Percentiles rank a stretch among this genome's conserved stretches.
Evolutionary conservation across 352 stramenopile genomes (phyloP).

Genomic region (Phytophthora lateralis): DNA sequence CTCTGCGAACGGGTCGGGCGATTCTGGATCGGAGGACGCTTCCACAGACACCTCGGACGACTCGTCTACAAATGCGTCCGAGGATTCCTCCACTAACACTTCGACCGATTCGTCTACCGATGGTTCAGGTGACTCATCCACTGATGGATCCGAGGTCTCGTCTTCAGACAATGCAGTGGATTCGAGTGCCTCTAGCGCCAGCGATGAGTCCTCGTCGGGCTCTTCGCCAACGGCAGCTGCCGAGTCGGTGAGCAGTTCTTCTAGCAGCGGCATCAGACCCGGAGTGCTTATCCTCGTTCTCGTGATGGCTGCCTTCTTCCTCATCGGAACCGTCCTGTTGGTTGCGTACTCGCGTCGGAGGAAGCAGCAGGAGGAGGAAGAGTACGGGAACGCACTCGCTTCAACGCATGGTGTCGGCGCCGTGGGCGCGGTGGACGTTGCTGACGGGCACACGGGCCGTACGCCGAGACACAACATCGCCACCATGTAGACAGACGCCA

Average conservation of each 20-base stretch:
- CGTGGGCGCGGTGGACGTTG: constrained; percentile 22
- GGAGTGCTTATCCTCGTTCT: constrained; percentile 66
- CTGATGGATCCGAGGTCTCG: constrained; percentile 12
- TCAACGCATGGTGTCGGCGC: constrained; percentile 30
- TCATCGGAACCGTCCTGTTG: constrained; percentile 64
- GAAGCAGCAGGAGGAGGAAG: constrained; percentile 54
- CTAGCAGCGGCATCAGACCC: constrained; percentile 38
- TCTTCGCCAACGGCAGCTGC: background rate
- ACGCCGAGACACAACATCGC: constrained; percentile 71
- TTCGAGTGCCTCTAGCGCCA: constrained; percentile 9
- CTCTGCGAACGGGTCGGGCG: constrained; percentile 2
- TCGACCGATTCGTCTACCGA: constrained; percentile 6
- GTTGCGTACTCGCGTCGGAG: constrained; percentile 68
- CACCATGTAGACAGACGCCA: constrained; percentile 59
- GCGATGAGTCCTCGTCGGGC: constrained; percentile 10
- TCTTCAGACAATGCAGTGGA: constrained; percentile 6
- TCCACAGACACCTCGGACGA: constrained; percentile 6
- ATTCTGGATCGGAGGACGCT: constrained; percentile 4
- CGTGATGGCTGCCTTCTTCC: constrained; percentile 58
- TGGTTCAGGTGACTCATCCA: constrained; percentile 2
- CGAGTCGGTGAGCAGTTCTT: constrained; percentile 20
- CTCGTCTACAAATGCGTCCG: constrained; percentile 1
- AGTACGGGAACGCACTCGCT: constrained; percentile 42
- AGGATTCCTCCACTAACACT: constrained; percentile 8
- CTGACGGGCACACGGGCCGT: constrained; percentile 28